A percentile compares a stretch with the other conserved stretches of the same genome.
phyloP scores from a whole-genome alignment of 2,329 filamentous ascomycete genomes.

The Zopfia rhizophila region DNA sequence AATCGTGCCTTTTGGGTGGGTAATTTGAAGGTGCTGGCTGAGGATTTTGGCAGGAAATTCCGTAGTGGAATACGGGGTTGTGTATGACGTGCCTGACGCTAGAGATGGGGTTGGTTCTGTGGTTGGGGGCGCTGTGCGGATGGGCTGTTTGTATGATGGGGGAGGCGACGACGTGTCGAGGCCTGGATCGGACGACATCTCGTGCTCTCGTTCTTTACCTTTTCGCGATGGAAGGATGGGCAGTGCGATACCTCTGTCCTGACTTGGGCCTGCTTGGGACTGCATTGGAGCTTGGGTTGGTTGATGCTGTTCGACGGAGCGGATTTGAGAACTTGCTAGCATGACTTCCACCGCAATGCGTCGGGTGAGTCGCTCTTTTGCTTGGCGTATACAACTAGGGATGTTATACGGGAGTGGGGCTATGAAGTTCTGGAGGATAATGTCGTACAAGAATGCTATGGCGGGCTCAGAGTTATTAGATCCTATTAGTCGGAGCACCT shows the following conservation, averaged over 20 bases:
- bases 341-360: conserved; percentile 50
- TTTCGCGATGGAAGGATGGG: conserved; percentile 33
- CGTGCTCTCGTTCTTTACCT: conserved; percentile 7
- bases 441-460: conserved; percentile 42
- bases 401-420: conserved; percentile 38
- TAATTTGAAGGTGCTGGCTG: conserved; percentile 49
- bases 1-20: conserved; percentile 35
- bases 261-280: conserved; percentile 14
- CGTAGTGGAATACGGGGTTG: conserved; percentile 1
- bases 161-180: conserved; percentile 3
- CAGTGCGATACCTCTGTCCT: conserved; percentile 26
- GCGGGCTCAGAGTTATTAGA: conserved; percentile 15
- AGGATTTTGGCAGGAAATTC: conserved; percentile 29
- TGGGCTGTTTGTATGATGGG: conserved; percentile 8
- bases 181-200: not conserved
- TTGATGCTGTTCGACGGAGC: conserved; percentile 13
- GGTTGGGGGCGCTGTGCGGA: conserved; percentile 19
- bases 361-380: conserved; percentile 44
- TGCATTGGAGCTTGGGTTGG: conserved; percentile 11
- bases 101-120: conserved; percentile 33
- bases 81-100: conserved; percentile 13
- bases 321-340: conserved; percentile 45
- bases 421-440: conserved; percentile 44
- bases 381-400: conserved; percentile 37
- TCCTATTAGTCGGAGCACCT: conserved; percentile 23